Evolutionary conservation across 2,329 filamentous ascomycete species (phyloP).

Genomic region (Amesomyces nigricolor): DNA sequence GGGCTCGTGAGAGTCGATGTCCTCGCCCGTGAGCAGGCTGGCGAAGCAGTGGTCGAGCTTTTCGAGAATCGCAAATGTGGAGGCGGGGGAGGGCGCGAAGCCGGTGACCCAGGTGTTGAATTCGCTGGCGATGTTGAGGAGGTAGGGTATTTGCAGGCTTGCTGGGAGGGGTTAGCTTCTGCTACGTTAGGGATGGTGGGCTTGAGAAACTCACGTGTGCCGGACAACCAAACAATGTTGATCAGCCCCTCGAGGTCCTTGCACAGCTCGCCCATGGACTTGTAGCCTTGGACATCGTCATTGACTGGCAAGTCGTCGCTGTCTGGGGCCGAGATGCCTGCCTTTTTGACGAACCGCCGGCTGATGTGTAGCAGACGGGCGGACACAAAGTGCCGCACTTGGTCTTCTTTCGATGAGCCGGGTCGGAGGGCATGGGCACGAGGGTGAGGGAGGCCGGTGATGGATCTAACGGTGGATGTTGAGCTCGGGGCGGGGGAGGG

Average conservation of each 20-base stretch:
- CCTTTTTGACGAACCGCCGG: conserved; percentile 57
- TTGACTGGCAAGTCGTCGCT: neutral
- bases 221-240: conserved; percentile 79
- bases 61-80: conserved; percentile 63
- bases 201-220: conserved; percentile 66
- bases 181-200: too few relatives aligned
- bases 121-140: conserved; percentile 71
- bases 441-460: conserved; percentile 48
- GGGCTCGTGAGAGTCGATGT: conserved; percentile 57
- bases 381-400: conserved; percentile 53
- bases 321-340: conserved; percentile 39
- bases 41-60: conserved; percentile 84
- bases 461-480: conserved; percentile 37
- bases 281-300: conserved; percentile 48
- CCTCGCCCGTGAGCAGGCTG: conserved; percentile 62
- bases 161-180: conserved; percentile 47
- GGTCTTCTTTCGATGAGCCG: conserved; percentile 55
- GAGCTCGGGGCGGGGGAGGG: conserved; percentile 52
- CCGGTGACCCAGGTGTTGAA: conserved; percentile 65
- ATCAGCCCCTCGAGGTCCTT: conserved; percentile 68
- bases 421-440: conserved; percentile 47
- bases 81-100: conserved; percentile 62
- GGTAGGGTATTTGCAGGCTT: conserved; percentile 73
- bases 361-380: conserved; percentile 48
- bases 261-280: conserved; percentile 63